Conservation (phyloP, 2,329 filamentous ascomycete species). For the Ciborinia camelliae region DNA sequence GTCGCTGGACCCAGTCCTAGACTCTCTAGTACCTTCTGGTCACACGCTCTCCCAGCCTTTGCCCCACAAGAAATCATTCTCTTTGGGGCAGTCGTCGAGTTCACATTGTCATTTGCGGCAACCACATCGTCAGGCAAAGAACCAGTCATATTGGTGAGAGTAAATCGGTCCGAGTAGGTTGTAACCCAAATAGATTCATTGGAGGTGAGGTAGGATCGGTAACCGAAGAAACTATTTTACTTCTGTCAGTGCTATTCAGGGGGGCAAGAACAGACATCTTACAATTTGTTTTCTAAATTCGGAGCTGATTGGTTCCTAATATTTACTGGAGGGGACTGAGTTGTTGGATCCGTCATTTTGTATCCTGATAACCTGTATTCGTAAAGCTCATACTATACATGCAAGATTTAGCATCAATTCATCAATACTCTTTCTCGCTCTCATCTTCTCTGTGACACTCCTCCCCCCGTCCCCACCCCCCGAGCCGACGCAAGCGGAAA, state of each 20-base stretch:
- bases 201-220: constrained; percentile 4
- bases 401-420: background rate
- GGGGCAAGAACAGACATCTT: background rate
- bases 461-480: background rate
- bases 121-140: background rate
- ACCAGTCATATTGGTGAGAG: constrained; percentile 11
- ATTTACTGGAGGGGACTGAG: background rate
- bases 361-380: background rate
- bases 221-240: constrained; percentile 10
- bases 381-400: background rate
- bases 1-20: background rate
- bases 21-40: background rate
- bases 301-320: background rate
- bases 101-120: constrained; percentile 6
- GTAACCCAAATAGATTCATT: constrained; percentile 18
- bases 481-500: background rate
- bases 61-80: constrained; percentile 9
- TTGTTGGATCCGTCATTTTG: constrained; percentile 7
- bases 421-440: background rate
- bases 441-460: background rate
- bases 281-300: constrained; percentile 11
- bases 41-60: constrained; percentile 5
- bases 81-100: background rate
- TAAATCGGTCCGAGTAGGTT: constrained; percentile 13
- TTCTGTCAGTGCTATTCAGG: background rate